Conservation (phyloP, 1,284 basidiomycete genomes). For the Boletellus deceptivus region DNA sequence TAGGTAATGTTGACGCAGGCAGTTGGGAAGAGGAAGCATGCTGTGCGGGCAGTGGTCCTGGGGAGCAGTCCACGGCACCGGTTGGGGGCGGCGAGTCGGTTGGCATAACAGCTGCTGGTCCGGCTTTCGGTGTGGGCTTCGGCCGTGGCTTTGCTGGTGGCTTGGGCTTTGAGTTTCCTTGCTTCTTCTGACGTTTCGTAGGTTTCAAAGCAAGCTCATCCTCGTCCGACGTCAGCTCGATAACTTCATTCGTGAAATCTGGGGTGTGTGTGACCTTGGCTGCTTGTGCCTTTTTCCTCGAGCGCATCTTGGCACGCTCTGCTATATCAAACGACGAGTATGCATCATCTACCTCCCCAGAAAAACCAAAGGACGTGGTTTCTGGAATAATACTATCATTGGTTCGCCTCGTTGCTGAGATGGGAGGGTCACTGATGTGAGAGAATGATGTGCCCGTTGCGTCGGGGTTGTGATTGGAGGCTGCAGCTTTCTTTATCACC, state of each 20-base stretch:
- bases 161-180: constrained; percentile 11
- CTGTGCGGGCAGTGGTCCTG: neutral
- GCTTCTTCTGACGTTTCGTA: constrained; percentile 31
- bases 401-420: constrained; percentile 9
- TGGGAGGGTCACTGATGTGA: constrained; percentile 25
- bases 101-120: constrained; percentile 3
- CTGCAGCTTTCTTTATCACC: constrained; percentile 20
- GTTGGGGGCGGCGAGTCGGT: constrained; percentile 9
- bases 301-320: constrained; percentile 46
- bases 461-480: constrained; percentile 1
- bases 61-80: neutral
- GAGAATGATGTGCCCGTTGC: constrained; percentile 17
- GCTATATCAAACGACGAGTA: constrained; percentile 39
- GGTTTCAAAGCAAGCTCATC: constrained; percentile 30
- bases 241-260: constrained; percentile 22
- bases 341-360: constrained; percentile 15
- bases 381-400: constrained; percentile 25
- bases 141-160: constrained; percentile 21
- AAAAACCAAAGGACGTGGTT: constrained; percentile 7
- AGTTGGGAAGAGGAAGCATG: constrained; percentile 8
- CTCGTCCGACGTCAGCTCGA: constrained; percentile 34
- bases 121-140: constrained; percentile 26
- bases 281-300: constrained; percentile 29
- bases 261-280: constrained; percentile 10
- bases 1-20: constrained; percentile 24